A percentile compares a stretch with the other conserved stretches of the same genome.
Conservation (phyloP, 108 stramenopile species). For the Halocafeteria seosinensis region DNA sequence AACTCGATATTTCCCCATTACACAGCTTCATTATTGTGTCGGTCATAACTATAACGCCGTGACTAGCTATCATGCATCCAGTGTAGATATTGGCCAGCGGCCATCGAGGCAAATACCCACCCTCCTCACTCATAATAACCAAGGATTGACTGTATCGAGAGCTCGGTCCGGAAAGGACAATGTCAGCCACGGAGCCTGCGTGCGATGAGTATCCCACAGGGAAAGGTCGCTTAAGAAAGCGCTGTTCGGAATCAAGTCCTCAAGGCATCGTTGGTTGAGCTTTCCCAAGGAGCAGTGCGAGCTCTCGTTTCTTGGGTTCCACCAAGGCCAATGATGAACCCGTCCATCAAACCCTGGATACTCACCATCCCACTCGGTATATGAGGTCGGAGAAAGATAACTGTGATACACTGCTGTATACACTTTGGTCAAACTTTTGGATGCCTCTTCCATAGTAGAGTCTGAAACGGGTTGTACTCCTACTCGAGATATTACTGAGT, state of each 20-base stretch:
- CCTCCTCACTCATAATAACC: background rate
- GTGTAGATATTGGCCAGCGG: conserved; percentile 3
- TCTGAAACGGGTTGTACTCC: too few species aligned
- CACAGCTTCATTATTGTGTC: conserved; percentile 4
- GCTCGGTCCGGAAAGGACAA: background rate
- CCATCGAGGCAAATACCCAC: conserved; percentile 7
- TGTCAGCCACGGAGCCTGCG: background rate
- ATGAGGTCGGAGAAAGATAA: too few species aligned
- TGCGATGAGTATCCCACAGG: conserved; percentile 17
- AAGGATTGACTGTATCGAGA: background rate
- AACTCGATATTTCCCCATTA: background rate
- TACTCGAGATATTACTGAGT: too few species aligned
- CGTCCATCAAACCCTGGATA: background rate
- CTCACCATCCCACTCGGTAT: background rate
- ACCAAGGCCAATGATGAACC: background rate
- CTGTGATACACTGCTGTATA: too few species aligned
- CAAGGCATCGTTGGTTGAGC: background rate
- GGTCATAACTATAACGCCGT: background rate
- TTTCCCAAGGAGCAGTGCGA: background rate
- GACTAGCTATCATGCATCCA: conserved; percentile 11
- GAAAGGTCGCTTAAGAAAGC: conserved; percentile 3
- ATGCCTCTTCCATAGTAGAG: too few species aligned
- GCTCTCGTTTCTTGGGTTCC: background rate
- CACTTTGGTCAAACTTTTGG: too few species aligned
- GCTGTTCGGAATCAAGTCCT: background rate